phyloP scores from a whole-genome alignment of 768 basidiomycete genomes.

The Boletus tylopilopsis region DNA sequence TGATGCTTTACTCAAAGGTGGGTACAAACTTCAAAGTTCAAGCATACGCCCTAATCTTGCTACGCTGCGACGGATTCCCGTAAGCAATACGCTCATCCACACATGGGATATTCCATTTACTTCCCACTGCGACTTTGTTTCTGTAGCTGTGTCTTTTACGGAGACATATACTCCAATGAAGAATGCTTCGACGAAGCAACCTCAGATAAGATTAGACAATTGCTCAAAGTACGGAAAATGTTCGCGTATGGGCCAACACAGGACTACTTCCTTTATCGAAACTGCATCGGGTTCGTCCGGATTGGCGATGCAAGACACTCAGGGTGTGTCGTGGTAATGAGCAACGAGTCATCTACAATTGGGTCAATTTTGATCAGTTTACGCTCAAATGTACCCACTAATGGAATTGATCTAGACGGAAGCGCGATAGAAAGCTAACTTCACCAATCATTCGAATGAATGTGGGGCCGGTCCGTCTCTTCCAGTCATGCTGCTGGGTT shows the following conservation, averaged over 20 bases:
- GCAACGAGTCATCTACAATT: conserved; percentile 42
- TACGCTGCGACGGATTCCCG: conserved; percentile 71
- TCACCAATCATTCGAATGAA: conserved; percentile 53
- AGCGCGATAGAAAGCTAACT: conserved; percentile 2
- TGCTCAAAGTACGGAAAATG: conserved; percentile 59
- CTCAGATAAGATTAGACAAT: conserved; percentile 45
- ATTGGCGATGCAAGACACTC: conserved; percentile 48
- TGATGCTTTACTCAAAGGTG: conserved; percentile 48
- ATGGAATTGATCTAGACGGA: not conserved
- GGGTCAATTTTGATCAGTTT: conserved; percentile 13
- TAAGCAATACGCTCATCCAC: conserved; percentile 35
- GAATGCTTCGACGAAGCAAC: conserved; percentile 59
- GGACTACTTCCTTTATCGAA: conserved; percentile 56
- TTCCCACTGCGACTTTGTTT: not conserved
- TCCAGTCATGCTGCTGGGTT: conserved; percentile 2
- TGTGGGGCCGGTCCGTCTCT: conserved; percentile 52
- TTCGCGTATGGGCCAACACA: conserved; percentile 62
- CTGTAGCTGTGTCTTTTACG: conserved; percentile 81
- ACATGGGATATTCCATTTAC: not conserved
- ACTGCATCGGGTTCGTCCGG: conserved; percentile 77
- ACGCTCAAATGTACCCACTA: not conserved
- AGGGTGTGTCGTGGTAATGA: conserved; percentile 72
- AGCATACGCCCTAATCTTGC: conserved; percentile 76
- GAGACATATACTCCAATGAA: conserved; percentile 70
- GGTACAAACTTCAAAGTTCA: conserved; percentile 69